phyloP scores from a whole-genome alignment of 2,329 filamentous ascomycete genomes.

The Hypocrella siamensis region DNA sequence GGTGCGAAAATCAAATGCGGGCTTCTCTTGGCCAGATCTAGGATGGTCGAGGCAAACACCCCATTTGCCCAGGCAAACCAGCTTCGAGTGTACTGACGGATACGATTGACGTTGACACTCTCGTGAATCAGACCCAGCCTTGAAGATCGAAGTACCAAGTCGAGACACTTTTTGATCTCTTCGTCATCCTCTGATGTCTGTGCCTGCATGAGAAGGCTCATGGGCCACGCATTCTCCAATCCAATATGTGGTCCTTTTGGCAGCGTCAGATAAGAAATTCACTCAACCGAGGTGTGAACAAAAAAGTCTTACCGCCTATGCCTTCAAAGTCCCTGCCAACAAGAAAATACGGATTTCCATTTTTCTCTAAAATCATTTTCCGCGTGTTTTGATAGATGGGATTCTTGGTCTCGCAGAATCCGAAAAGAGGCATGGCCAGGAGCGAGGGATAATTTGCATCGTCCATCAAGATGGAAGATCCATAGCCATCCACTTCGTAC shows the following conservation, averaged over 20 bases:
- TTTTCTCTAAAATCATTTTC: slow-evolving; percentile 54
- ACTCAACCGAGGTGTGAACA: slow-evolving; percentile 1
- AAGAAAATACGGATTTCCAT: slow-evolving; percentile 80
- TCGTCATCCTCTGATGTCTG: slow-evolving; percentile 73
- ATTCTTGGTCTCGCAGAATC: slow-evolving; percentile 52
- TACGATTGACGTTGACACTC: slow-evolving; percentile 65
- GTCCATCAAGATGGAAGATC: slow-evolving; percentile 71
- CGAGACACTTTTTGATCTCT: slow-evolving; percentile 63
- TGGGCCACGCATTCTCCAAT: slow-evolving; percentile 86
- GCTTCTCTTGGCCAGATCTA: slow-evolving; percentile 79
- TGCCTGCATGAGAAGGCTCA: slow-evolving; percentile 83
- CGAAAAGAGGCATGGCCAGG: slow-evolving; percentile 62
- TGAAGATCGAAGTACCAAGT: slow-evolving; percentile 60
- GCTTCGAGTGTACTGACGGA: slow-evolving; percentile 59
- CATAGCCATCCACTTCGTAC: slow-evolving; percentile 79
- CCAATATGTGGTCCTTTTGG: slow-evolving; percentile 51
- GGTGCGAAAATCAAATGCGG: slow-evolving; percentile 71
- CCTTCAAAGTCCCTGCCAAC: slow-evolving; percentile 63
- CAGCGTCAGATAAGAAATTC: slow-evolving; percentile 4
- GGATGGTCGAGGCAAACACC: slow-evolving; percentile 81
- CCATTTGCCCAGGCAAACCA: slow-evolving; percentile 99
- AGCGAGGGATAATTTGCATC: slow-evolving; percentile 78
- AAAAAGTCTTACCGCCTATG: slow-evolving; percentile 56
- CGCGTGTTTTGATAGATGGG: slow-evolving; percentile 76
- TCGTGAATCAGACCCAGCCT: slow-evolving; percentile 77